Conservation (phyloP, 139 green algal species). For the Medakamo hakoo region DNA sequence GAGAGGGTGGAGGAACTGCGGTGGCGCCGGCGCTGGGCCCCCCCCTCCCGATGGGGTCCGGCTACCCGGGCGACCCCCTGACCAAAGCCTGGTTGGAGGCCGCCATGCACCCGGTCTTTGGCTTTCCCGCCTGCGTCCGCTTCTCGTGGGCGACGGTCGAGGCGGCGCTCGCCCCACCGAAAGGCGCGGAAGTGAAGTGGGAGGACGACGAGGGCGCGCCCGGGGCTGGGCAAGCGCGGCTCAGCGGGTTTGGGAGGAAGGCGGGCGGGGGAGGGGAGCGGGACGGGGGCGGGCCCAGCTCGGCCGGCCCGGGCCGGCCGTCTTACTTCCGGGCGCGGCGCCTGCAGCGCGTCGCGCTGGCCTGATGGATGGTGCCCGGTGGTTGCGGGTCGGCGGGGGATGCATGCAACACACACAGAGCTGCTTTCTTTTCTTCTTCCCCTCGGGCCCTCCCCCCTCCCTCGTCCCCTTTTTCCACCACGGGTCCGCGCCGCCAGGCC, state of each 20-base stretch:
- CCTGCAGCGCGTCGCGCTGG: constrained; percentile 38
- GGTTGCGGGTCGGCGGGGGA: too few relatives aligned
- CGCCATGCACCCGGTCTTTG: constrained; percentile 59
- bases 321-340: constrained; percentile 39
- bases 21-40: too few relatives aligned
- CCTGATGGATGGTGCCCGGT: too few relatives aligned
- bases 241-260: constrained; percentile 8
- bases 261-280: background rate
- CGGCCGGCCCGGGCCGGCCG: constrained; percentile 27
- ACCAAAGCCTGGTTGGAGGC: constrained; percentile 65
- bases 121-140: constrained; percentile 53
- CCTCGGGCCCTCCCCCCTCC: too few relatives aligned
- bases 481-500: too few relatives aligned
- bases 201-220: constrained; percentile 18
- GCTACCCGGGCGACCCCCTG: constrained; percentile 28
- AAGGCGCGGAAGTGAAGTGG: constrained; percentile 22
- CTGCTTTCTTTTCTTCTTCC: too few relatives aligned
- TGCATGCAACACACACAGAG: too few relatives aligned
- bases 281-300: constrained; percentile 5
- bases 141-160: constrained; percentile 30
- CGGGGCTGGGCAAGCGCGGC: constrained; percentile 3
- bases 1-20: constrained; percentile 25
- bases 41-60: background rate
- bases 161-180: constrained; percentile 25
- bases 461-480: too few relatives aligned